phyloP scores from a whole-genome alignment of 1,139 yeast species.

The Pichia terricola region DNA sequence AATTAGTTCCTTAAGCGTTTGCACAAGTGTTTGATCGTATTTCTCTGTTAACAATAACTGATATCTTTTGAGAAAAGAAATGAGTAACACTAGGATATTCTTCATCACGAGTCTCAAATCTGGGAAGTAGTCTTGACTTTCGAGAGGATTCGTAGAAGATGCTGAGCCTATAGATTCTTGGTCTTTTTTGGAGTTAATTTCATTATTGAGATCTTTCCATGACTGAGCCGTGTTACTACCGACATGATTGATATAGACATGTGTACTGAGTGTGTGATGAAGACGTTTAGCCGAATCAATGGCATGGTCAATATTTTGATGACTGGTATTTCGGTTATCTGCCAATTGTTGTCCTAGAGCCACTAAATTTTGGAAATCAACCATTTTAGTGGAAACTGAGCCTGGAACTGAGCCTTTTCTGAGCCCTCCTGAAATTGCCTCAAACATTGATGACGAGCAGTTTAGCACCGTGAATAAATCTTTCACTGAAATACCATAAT shows the following conservation, averaged over 20 bases:
- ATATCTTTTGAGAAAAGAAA: constrained; percentile 16
- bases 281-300: background rate
- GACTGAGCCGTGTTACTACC: background rate
- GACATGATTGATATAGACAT: constrained; percentile 21
- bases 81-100: constrained; percentile 19
- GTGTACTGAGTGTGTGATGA: constrained; percentile 14
- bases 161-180: background rate
- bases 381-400: constrained; percentile 10
- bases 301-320: constrained; percentile 4
- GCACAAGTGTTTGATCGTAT: background rate
- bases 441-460: constrained; percentile 11
- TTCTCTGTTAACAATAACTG: constrained; percentile 1
- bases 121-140: constrained; percentile 18
- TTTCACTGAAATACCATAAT: constrained; percentile 11
- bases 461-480: constrained; percentile 15
- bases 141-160: constrained; percentile 3
- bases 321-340: constrained; percentile 3
- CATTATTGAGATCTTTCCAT: background rate
- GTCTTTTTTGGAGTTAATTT: background rate
- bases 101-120: constrained; percentile 21
- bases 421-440: constrained; percentile 3
- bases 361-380: constrained; percentile 13
- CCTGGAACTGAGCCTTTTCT: background rate
- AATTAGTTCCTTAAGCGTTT: constrained; percentile 13
- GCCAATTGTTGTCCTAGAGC: constrained; percentile 17